phyloP scores from a whole-genome alignment of 2,329 filamentous ascomycete genomes.

The Aphanocladium album region DNA sequence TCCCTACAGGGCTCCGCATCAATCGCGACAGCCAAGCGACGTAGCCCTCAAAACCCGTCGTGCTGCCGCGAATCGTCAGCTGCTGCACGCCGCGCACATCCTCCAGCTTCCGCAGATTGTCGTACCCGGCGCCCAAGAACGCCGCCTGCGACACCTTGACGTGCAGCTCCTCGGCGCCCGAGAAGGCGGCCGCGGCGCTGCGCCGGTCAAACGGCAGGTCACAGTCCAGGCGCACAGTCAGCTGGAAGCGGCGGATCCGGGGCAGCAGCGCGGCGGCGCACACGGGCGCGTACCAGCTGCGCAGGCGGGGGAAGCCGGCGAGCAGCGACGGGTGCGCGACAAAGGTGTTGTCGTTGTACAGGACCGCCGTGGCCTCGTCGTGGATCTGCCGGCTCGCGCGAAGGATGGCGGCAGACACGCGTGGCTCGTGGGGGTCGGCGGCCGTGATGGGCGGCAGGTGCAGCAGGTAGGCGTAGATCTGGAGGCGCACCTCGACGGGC shows the following conservation, averaged over 20 bases:
- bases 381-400: slow-evolving; percentile 36
- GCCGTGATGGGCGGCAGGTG: slow-evolving; percentile 22
- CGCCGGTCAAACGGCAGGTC: slow-evolving; percentile 29
- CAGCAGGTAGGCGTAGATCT: slow-evolving; percentile 42
- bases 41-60: slow-evolving; percentile 38
- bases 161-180: slow-evolving; percentile 33
- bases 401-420: slow-evolving; percentile 28
- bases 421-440: slow-evolving; percentile 12
- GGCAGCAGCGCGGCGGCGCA: slow-evolving; percentile 23
- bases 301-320: slow-evolving; percentile 36
- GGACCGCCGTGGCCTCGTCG: slow-evolving; percentile 34
- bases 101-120: slow-evolving; percentile 37
- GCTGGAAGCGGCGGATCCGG: slow-evolving; percentile 34
- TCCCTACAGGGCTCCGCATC: slow-evolving; percentile 29
- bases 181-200: slow-evolving; percentile 30
- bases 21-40: slow-evolving; percentile 33
- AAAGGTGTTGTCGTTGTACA: slow-evolving; percentile 42
- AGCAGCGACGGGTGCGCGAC: slow-evolving; percentile 37
- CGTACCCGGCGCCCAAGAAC: slow-evolving; percentile 34
- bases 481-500: slow-evolving; percentile 41
- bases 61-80: slow-evolving; percentile 33
- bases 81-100: slow-evolving; percentile 35
- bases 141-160: slow-evolving; percentile 34
- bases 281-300: slow-evolving; percentile 27
- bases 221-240: slow-evolving; percentile 37